Conservation (phyloP, 805 yeast genomes). For the Debaryomyces maramus region DNA sequence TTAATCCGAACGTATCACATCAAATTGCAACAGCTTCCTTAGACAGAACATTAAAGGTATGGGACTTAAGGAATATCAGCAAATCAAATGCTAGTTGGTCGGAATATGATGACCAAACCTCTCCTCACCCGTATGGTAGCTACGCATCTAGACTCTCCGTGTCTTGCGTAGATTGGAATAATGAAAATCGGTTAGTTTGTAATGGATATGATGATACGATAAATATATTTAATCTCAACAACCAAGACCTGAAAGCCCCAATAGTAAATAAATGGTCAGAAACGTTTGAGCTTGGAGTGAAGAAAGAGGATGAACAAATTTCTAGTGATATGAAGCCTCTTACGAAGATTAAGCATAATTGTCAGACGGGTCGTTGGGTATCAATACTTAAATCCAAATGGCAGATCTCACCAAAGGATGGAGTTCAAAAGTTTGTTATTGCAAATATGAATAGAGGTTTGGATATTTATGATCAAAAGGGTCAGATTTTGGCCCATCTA, state of each 20-base stretch:
- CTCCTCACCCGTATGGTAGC: conserved; percentile 57
- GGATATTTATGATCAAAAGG: conserved; percentile 78
- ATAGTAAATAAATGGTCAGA: conserved; percentile 26
- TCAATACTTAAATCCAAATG: conserved; percentile 85
- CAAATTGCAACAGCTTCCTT: conserved; percentile 86
- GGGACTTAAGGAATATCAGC: conserved; percentile 73
- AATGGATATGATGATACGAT: conserved; percentile 92
- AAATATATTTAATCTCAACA: conserved; percentile 58
- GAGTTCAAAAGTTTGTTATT: conserved; percentile 79
- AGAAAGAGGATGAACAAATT: conserved; percentile 13
- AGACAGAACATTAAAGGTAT: conserved; percentile 78
- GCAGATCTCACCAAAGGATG: conserved; percentile 73
- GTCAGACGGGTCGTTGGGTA: conserved; percentile 98
- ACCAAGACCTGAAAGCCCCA: conserved; percentile 27
- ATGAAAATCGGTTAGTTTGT: conserved; percentile 69
- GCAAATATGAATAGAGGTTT: conserved; percentile 90
- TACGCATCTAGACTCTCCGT: conserved; percentile 78
- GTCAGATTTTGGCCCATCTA: conserved; percentile 76
- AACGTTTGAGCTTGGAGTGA: conserved; percentile 13
- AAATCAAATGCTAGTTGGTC: conserved; percentile 52
- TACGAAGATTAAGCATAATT: conserved; percentile 75
- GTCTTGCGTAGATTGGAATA: conserved; percentile 82
- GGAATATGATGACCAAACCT: conserved; percentile 45
- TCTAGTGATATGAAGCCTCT: conserved; percentile 55
- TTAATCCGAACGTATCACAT: conserved; percentile 65